Conservation (phyloP, 441 rosid genomes). For the Syzygium malaccense region DNA sequence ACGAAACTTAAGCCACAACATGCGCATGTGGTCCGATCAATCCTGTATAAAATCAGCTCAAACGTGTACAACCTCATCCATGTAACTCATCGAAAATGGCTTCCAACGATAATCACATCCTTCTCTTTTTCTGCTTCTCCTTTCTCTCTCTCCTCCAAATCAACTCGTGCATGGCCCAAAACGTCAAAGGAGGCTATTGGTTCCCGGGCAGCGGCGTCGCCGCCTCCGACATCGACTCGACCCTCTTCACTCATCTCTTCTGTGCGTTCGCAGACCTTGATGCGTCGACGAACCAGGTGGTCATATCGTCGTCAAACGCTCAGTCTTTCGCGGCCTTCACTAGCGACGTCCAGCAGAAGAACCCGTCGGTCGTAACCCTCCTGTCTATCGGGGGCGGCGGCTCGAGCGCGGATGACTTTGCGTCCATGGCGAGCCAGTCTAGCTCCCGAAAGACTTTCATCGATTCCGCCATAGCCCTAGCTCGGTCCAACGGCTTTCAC, state of each 20-base stretch:
- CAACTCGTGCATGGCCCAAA: not conserved
- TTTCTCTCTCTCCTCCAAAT: not conserved
- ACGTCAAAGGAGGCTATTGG: conserved; percentile 37
- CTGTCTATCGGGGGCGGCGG: conserved; percentile 17
- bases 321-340: conserved; percentile 17
- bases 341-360: conserved; percentile 13
- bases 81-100: not conserved
- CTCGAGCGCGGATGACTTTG: not conserved
- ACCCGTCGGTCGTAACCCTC: conserved; percentile 27
- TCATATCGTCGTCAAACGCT: not conserved
- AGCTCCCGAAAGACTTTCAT: conserved; percentile 24
- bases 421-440: conserved; percentile 13
- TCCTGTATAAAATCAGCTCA: not conserved
- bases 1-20: not conserved
- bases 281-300: conserved; percentile 16
- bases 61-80: not conserved
- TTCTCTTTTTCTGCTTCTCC: not conserved
- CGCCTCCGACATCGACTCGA: conserved; percentile 14
- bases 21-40: not conserved
- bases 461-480: conserved; percentile 22
- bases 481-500: conserved; percentile 28
- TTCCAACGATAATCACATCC: not conserved
- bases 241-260: conserved; percentile 33
- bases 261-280: conserved; percentile 26
- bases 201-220: conserved; percentile 2